Base-by-base conservation (phyloP, 108 stramenopile genomes). In the Nannochloropsis gaditana region DNA sequence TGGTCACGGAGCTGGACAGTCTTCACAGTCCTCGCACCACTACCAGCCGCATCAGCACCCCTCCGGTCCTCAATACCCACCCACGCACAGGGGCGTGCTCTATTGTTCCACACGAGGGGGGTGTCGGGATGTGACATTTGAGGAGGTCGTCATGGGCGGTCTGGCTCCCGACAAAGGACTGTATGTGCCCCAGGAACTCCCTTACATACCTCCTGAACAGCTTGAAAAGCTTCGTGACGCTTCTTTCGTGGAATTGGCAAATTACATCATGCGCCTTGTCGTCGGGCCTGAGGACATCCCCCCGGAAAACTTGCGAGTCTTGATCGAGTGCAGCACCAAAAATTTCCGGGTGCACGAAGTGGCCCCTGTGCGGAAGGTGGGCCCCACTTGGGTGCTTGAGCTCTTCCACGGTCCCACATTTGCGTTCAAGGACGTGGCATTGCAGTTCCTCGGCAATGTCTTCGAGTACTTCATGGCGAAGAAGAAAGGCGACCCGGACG, bases 391-490 rank as follows among this genome's bases (percentile, higher is more conserved):
- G 85, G 80, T 92, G 9, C 83, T 93, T 41, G 98, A 99, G 92
- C 94, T 99, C 21, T 99, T 97, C 91, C 98, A 99, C 86, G 98
- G 98, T 82, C 97, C 97, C 19, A 99, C 98, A 42, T 97, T 97
- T 84, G 97, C 98, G 43, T 98, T 99, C 94, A 99, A 99, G 91
- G 98, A 99, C 89, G 98, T 99, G 19, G 98, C 98, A 42, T 92
- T 99, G 43, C 97, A 98, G 92, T 98, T 98, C 92, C 94, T 99
- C 50, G 98, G 98, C 42, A 96, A 96, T 86, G 94, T 99, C 87
- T 99, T 99, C 89, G 98, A 99, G 91, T 97, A 96, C 93, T 97
- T 99, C 83, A 90, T 99, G 83, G 92, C 93, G 81, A 84, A 87
- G 21, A 88, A 41, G 80, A 41, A 81, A 41, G 80, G n/a, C n/a